phyloP scores from a whole-genome alignment of 2,329 filamentous ascomycete species.

The Penicillium sp. region DNA sequence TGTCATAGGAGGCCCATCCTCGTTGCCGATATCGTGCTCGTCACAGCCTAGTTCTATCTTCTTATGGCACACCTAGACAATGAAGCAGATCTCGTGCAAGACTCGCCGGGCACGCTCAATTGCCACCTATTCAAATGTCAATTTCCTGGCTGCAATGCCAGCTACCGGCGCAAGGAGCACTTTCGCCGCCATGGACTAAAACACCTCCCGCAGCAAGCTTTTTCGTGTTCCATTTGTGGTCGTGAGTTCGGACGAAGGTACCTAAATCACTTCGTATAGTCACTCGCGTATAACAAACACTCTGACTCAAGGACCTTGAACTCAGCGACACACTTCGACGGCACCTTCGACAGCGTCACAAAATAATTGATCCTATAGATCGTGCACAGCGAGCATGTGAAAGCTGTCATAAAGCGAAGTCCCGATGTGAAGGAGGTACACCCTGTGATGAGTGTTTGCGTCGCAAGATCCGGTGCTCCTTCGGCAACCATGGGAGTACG shows the following conservation, averaged over 20 bases:
- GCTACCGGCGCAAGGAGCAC: conserved; percentile 29
- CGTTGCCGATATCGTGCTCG: no score
- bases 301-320: not conserved
- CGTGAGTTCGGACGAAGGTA: conserved; percentile 23
- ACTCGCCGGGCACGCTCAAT: no score
- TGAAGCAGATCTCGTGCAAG: not conserved
- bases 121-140: not conserved
- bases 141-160: conserved; percentile 22
- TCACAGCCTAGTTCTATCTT: not conserved
- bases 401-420: conserved; percentile 17
- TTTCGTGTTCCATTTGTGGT: conserved; percentile 18
- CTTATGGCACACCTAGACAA: not conserved
- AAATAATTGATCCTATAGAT: conserved; percentile 6
- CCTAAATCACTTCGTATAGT: not conserved
- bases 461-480: conserved; percentile 18
- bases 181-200: conserved; percentile 23
- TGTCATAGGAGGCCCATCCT: no score
- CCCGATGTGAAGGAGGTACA: conserved; percentile 21
- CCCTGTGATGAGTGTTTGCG: conserved; percentile 22
- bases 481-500: not conserved
- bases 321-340: conserved; percentile 31
- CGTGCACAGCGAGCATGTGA: conserved; percentile 20
- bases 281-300: not conserved
- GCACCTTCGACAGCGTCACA: conserved; percentile 22
- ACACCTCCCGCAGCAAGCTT: conserved; percentile 15